phyloP scores from a whole-genome alignment of 352 stramenopile genomes.

The Phytophthora foliorum region DNA sequence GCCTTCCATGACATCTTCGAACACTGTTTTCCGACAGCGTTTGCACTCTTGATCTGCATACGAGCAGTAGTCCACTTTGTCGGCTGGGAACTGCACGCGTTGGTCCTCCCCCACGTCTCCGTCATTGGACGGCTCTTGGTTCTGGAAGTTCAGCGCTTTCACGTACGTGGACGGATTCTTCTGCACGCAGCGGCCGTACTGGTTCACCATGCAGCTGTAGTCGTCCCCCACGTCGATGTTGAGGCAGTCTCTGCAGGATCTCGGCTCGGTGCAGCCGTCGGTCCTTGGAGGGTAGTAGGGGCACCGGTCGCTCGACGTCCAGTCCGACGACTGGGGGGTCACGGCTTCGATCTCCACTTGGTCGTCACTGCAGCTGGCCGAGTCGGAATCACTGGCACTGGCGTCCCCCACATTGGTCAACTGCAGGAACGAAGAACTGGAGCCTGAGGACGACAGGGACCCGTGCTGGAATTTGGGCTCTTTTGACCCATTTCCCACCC shows the following conservation, averaged over 20 bases:
- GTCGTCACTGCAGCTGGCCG: slow-evolving; percentile 19
- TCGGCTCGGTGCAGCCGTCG: slow-evolving; percentile 54
- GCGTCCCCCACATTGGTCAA: slow-evolving; percentile 9
- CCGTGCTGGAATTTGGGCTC: neutral
- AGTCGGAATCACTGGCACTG: slow-evolving; percentile 2
- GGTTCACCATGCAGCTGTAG: slow-evolving; percentile 53
- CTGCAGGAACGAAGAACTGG: neutral
- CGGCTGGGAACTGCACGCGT: slow-evolving; percentile 50
- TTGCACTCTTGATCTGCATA: slow-evolving; percentile 43
- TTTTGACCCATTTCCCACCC: slow-evolving; percentile 9
- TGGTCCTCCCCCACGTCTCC: slow-evolving; percentile 36
- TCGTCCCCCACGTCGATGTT: slow-evolving; percentile 49
- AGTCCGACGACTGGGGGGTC: slow-evolving; percentile 28
- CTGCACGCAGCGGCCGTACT: slow-evolving; percentile 50
- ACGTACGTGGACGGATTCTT: slow-evolving; percentile 39
- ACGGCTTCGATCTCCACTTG: slow-evolving; percentile 35
- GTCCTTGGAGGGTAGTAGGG: slow-evolving; percentile 28
- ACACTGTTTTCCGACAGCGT: slow-evolving; percentile 32
- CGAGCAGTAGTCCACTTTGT: slow-evolving; percentile 50
- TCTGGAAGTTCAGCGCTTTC: slow-evolving; percentile 25
- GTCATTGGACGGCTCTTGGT: slow-evolving; percentile 42
- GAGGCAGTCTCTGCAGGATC: slow-evolving; percentile 72
- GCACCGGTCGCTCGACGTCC: slow-evolving; percentile 37
- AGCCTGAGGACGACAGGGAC: slow-evolving; percentile 16
- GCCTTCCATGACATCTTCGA: slow-evolving; percentile 43